Evolutionary conservation across 2,329 filamentous ascomycete species (phyloP).

Genomic region (Pseudohalonectria lignicola): DNA sequence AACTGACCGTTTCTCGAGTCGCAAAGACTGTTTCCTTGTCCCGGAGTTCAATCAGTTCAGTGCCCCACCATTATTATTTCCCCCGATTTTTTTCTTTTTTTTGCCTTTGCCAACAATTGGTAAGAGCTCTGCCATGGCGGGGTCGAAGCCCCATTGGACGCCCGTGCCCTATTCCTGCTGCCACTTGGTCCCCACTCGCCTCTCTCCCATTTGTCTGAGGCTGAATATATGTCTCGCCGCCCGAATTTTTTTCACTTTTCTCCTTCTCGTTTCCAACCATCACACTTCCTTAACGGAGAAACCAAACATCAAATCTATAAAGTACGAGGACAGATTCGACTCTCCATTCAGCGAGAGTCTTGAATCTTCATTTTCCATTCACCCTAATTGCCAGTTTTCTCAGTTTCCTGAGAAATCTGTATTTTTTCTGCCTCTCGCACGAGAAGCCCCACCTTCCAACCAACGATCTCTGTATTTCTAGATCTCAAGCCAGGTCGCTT

Average conservation of each 20-base stretch:
- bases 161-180: conserved; percentile 3
- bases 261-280: conserved; percentile 3
- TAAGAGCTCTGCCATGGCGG: no score
- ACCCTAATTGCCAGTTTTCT: conserved; percentile 6
- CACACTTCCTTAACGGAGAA: conserved; percentile 4
- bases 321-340: conserved; percentile 1
- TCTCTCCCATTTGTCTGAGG: conserved; percentile 1
- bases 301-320: conserved; percentile 1
- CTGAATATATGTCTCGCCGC: conserved; percentile 2
- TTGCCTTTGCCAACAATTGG: neutral
- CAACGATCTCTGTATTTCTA: conserved; percentile 27
- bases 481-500: conserved; percentile 73
- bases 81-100: conserved; percentile 2
- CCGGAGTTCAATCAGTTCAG: no score
- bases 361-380: conserved; percentile 4
- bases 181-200: conserved; percentile 1
- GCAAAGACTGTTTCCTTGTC: neutral
- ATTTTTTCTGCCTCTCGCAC: conserved; percentile 17
- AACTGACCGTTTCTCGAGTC: no score
- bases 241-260: conserved; percentile 5
- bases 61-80: neutral
- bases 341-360: conserved; percentile 3
- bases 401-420: conserved; percentile 16
- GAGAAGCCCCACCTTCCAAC: conserved; percentile 23
- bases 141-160: conserved; percentile 2